Base-by-base conservation (phyloP, 2,329 filamentous ascomycete species). In the Arthroderma sp. region DNA sequence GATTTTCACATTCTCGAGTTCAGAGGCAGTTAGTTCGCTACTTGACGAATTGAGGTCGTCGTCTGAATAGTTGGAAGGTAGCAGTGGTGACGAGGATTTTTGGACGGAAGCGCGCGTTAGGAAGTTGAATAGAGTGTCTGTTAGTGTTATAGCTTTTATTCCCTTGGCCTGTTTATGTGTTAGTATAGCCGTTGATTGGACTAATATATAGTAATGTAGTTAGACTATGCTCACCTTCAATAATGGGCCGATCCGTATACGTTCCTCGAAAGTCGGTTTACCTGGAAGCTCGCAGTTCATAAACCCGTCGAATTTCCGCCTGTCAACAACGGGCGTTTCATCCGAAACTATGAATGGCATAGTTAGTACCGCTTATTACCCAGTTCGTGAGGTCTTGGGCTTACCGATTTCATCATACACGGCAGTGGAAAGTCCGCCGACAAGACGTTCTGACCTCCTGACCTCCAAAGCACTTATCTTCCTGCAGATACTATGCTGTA, bases 401-500 rank as follows among this genome's bases (percentile, higher is more conserved):
- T 53, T 44, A 67, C 65, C 63, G 30, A 65, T 48, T 29, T 61
- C 54, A 50, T 62, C 61, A 49, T 62, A 65, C 36, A 59, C 57
- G 29, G 49, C 46, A 47, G 57, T 55, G 5, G 59, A 54, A 34
- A 63, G 57, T 28, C 64, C 62, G 9, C 63, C 65, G 42, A 58
- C 58, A 22, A 68, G 46, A 44, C 67, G 55, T 43, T 65, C 60
- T 11, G 63, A 56, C 32, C 64, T 64, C 36, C 64, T 58, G 31
- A 61, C 58, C 43, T 70, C 65, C 30, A 70, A 50, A 22, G 61
- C 62, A 56, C 59, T 68, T 54, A 69, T 60, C 37, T 58, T 62
- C 40, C 62, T 60, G 45, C 62, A 66, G 37, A 67, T 57, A 44
- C 65, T 67, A 11, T 61, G 53, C 22, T 55, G 59, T 38, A 69